Conservation (phyloP, 495 filamentous ascomycete genomes). For the Tuber umbilicatum region DNA sequence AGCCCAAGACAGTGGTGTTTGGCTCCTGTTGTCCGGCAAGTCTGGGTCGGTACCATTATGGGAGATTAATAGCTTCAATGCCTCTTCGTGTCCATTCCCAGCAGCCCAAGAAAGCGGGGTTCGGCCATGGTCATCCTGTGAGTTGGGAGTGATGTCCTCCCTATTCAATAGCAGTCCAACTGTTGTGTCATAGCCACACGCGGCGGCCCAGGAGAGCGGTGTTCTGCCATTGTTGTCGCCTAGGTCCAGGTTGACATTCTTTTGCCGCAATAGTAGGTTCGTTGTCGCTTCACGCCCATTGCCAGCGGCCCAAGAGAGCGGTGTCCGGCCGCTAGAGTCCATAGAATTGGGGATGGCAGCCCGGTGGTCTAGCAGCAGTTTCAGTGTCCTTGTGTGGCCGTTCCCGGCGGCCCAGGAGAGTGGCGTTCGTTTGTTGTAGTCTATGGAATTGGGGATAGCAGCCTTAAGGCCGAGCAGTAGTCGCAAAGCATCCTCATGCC, state of each 20-base stretch:
- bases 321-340: not conserved
- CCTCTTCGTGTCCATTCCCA: conserved; percentile 20
- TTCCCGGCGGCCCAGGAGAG: conserved; percentile 11
- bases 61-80: conserved; percentile 6
- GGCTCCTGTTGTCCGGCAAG: conserved; percentile 6
- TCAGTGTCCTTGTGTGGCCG: conserved; percentile 7
- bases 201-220: no score
- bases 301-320: conserved; percentile 12
- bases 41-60: not conserved
- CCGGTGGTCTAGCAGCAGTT: conserved; percentile 11
- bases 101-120: conserved; percentile 3
- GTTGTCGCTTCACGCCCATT: conserved; percentile 1
- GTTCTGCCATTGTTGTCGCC: conserved; percentile 6
- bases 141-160: no score
- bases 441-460: not conserved
- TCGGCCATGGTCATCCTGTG: no score
- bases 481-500: conserved; percentile 13
- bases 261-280: not conserved
- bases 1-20: conserved; percentile 30
- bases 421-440: conserved; percentile 6
- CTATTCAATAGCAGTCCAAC: no score
- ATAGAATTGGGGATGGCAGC: not conserved
- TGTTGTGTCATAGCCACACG: no score
- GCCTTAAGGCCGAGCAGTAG: conserved; percentile 16
- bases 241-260: not conserved